A percentile compares a stretch with the other conserved stretches of the same genome.
These are phyloP conservation scores for Saccharomycopsis sp. DNA, from an alignment of 805 yeast genomes.

Conservation along the genomic window DNA sequence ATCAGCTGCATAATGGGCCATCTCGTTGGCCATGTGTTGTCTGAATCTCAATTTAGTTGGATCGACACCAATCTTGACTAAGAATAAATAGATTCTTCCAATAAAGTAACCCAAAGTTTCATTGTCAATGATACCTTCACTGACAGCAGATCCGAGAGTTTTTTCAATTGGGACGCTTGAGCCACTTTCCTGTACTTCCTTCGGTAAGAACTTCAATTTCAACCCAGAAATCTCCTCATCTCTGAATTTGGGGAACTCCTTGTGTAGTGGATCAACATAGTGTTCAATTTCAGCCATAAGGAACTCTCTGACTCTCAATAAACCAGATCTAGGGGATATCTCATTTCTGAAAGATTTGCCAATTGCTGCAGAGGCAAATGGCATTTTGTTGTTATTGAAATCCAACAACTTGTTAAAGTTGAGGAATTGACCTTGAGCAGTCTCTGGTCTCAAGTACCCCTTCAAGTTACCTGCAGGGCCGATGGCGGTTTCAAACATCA, in stretches of 20 bases:
- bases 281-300: slow-evolving; percentile 99
- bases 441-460: slow-evolving; percentile 96
- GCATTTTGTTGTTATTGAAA: slow-evolving; percentile 93
- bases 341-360: slow-evolving; percentile 99
- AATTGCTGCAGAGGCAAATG: slow-evolving; percentile 98
- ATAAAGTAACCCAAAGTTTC: slow-evolving; percentile 95
- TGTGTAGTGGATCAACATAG: slow-evolving; percentile 89
- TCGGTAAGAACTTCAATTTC: slow-evolving; percentile 73
- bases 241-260: slow-evolving; percentile 72
- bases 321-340: slow-evolving; percentile 96
- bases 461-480: slow-evolving; percentile 97
- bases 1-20: slow-evolving; percentile 99
- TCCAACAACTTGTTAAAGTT: slow-evolving; percentile 92
- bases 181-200: slow-evolving; percentile 83
- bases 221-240: slow-evolving; percentile 67
- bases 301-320: slow-evolving; percentile 96
- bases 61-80: slow-evolving; percentile 87
- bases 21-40: slow-evolving; percentile 97
- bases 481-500: slow-evolving; percentile 98
- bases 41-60: slow-evolving; percentile 82
- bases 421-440: slow-evolving; percentile 98
- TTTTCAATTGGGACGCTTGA: slow-evolving; percentile 55
- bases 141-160: slow-evolving; percentile 88
- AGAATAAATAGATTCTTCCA: slow-evolving; percentile 84
- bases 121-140: slow-evolving; percentile 83